These are phyloP conservation scores for Coemansia sp. DNA, from an alignment of 192 early-diverging fungal species.

Conservation along the genomic window DNA sequence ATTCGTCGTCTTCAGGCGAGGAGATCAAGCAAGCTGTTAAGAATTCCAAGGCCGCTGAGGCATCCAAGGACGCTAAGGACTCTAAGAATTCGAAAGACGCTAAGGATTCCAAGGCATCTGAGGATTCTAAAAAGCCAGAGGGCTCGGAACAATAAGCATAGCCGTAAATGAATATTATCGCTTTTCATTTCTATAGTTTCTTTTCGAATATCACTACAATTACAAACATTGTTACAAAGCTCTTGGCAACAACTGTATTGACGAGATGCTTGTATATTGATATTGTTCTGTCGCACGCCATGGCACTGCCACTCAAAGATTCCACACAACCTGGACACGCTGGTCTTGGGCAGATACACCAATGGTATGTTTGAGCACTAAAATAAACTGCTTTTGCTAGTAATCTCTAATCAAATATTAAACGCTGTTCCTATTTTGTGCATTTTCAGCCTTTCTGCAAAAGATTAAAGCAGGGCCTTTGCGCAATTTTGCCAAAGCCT, in stretches of 20 bases:
- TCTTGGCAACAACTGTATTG: too few relatives aligned
- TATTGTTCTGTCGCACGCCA: too few relatives aligned
- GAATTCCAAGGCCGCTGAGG: constrained; percentile 6
- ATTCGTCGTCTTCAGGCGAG: constrained; percentile 28
- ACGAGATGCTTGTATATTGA: too few relatives aligned
- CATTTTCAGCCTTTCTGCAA: not conserved
- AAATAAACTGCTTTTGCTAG: too few relatives aligned
- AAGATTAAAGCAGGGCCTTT: not conserved
- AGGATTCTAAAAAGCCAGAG: constrained; percentile 11
- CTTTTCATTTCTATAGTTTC: not conserved
- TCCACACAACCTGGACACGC: too few relatives aligned
- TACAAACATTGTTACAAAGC: too few relatives aligned
- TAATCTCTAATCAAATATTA: too few relatives aligned
- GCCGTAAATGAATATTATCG: not conserved
- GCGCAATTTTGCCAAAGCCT: not conserved
- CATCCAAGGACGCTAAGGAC: not conserved
- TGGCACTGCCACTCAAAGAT: too few relatives aligned
- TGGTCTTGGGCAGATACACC: too few relatives aligned
- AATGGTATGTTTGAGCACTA: too few relatives aligned
- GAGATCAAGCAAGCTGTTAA: not conserved
- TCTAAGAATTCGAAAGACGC: constrained; percentile 2
- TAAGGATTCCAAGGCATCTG: not conserved
- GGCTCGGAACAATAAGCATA: not conserved
- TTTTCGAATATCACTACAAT: not conserved
- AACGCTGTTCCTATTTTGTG: not conserved